These are phyloP conservation scores for Fraxinus sp. DNA, from an alignment of 305 asterid genomes.

Conservation along the genomic window DNA sequence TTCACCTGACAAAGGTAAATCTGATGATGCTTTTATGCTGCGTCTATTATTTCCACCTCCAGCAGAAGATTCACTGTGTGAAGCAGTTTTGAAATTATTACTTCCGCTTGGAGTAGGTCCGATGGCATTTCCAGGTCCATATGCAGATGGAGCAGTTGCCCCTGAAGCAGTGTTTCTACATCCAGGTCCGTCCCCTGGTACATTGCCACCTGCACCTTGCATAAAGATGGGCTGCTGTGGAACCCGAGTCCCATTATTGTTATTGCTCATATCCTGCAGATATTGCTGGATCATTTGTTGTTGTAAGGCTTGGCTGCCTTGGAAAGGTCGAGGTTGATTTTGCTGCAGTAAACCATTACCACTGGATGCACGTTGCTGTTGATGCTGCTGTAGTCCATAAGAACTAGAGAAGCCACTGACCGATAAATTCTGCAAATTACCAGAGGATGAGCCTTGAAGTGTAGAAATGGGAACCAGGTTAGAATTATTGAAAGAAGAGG, in stretches of 20 bases:
- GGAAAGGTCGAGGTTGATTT: constrained; percentile 41
- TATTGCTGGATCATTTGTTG: constrained; percentile 81
- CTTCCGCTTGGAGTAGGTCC: constrained; percentile 53
- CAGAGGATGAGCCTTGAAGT: constrained; percentile 33
- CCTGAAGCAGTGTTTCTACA: constrained; percentile 32
- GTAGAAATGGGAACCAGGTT: constrained; percentile 44
- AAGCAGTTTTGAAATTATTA: constrained; percentile 55
- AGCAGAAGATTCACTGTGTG: constrained; percentile 48
- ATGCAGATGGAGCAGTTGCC: constrained; percentile 31
- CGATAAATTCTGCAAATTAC: constrained; percentile 31
- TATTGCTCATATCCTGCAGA: constrained; percentile 57
- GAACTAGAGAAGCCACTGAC: constrained; percentile 34
- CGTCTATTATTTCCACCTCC: constrained; percentile 13
- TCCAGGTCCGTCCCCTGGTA: constrained; percentile 33
- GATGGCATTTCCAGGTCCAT: constrained; percentile 30
- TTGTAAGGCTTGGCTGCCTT: constrained; percentile 58
- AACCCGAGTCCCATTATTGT: constrained; percentile 37
- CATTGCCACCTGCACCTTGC: constrained; percentile 39
- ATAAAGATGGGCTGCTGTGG: constrained; percentile 34
- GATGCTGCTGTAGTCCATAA: constrained; percentile 34
- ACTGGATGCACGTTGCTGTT: constrained; percentile 25
- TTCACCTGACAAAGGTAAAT: constrained; percentile 53
- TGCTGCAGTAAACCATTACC: constrained; percentile 41
- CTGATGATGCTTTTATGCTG: constrained; percentile 52
- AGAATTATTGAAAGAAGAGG: constrained; percentile 53